Evolutionary conservation across 805 yeast genomes (phyloP).

Genomic region (Yamadazyma kitorensis): DNA sequence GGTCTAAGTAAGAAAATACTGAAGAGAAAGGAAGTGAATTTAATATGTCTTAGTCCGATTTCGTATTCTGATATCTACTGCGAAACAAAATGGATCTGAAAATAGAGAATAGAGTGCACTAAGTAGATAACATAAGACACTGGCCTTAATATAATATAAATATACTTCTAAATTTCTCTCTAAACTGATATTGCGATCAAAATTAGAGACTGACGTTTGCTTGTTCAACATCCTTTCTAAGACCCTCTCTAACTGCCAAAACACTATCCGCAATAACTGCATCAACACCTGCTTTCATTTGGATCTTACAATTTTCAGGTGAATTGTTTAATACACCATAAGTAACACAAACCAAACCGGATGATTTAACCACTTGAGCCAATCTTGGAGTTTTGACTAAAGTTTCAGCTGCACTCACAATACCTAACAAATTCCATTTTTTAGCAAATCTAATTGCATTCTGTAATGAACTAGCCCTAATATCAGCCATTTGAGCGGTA

Average conservation of each 20-base stretch:
- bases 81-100: too few relatives aligned
- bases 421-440: slow-evolving; percentile 87
- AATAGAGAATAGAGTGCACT: too few relatives aligned
- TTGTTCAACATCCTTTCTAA: slow-evolving; percentile 47
- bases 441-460: slow-evolving; percentile 88
- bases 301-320: slow-evolving; percentile 78
- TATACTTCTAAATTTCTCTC: too few relatives aligned
- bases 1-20: too few relatives aligned
- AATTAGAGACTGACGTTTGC: too few relatives aligned
- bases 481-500: slow-evolving; percentile 80
- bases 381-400: slow-evolving; percentile 86
- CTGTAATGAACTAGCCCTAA: slow-evolving; percentile 82
- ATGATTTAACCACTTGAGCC: slow-evolving; percentile 84
- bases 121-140: too few relatives aligned
- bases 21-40: too few relatives aligned
- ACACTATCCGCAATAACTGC: slow-evolving; percentile 98
- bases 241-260: slow-evolving; percentile 84
- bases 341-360: slow-evolving; percentile 90
- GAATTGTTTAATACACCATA: slow-evolving; percentile 83
- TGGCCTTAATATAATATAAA: too few relatives aligned
- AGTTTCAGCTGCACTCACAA: slow-evolving; percentile 86
- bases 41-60: too few relatives aligned
- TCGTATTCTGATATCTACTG: too few relatives aligned
- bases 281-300: slow-evolving; percentile 93
- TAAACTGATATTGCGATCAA: too few relatives aligned